phyloP scores from a whole-genome alignment of 129 eudicot species.

The Glebionis coronaria region DNA sequence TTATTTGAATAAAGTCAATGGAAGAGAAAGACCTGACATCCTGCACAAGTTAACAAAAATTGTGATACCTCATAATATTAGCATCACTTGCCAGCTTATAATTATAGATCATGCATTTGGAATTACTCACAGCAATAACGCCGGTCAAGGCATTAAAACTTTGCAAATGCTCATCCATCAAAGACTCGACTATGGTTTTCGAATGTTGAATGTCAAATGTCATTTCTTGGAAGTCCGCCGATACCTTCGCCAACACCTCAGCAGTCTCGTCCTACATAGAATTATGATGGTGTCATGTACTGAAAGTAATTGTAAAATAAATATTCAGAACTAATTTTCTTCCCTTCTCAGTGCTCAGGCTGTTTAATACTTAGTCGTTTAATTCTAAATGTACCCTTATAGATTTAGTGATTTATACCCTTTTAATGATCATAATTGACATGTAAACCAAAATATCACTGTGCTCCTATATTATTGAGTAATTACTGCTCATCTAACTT shows the following conservation, averaged over 20 bases:
- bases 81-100: background rate
- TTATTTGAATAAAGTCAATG: constrained; percentile 39
- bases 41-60: constrained; percentile 34
- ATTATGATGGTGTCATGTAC: constrained; percentile 17
- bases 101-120: constrained; percentile 1
- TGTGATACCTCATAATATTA: constrained; percentile 7
- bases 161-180: constrained; percentile 62
- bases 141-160: constrained; percentile 31
- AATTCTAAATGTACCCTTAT: background rate
- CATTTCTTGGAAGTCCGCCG: constrained; percentile 51
- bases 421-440: too few species aligned
- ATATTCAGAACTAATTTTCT: constrained; percentile 5
- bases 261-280: constrained; percentile 38
- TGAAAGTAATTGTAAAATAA: constrained; percentile 8
- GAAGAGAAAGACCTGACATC: constrained; percentile 48
- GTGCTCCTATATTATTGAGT: too few species aligned
- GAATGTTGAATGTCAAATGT: constrained; percentile 51
- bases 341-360: constrained; percentile 3
- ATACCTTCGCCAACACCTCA: constrained; percentile 40
- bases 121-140: constrained; percentile 55
- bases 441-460: too few species aligned
- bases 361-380: background rate
- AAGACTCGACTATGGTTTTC: constrained; percentile 35
- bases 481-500: too few species aligned
- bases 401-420: background rate